These are phyloP conservation scores for Filobasidium floriforme DNA, from an alignment of 768 basidiomycete genomes.

Conservation along the genomic window DNA sequence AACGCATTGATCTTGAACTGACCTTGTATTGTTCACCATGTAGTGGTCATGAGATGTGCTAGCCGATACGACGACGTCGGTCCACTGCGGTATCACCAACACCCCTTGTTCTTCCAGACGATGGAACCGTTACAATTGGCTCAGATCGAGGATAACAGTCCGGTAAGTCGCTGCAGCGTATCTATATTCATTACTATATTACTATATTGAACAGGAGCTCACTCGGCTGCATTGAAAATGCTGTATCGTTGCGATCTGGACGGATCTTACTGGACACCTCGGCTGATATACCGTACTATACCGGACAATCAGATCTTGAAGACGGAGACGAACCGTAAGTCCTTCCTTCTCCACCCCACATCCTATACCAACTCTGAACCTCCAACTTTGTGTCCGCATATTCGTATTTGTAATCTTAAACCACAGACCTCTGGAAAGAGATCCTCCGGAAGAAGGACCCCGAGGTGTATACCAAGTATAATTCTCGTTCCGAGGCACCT, in stretches of 20 bases:
- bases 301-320: background rate
- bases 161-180: constrained; percentile 7
- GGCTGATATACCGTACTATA: background rate
- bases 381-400: no score
- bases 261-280: no score
- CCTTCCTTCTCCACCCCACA: background rate
- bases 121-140: constrained; percentile 14
- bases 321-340: constrained; percentile 19
- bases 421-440: constrained; percentile 19
- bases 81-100: constrained; percentile 19
- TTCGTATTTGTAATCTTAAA: no score
- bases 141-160: constrained; percentile 20
- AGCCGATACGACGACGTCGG: constrained; percentile 21
- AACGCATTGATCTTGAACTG: background rate
- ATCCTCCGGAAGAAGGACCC: constrained; percentile 17
- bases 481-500: background rate
- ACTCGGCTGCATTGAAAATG: no score
- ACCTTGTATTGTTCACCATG: no score
- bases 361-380: no score
- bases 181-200: no score
- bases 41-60: constrained; percentile 23
- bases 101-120: constrained; percentile 22
- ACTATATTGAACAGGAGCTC: no score
- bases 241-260: background rate
- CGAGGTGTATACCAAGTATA: constrained; percentile 9